phyloP scores from a whole-genome alignment of 768 basidiomycete genomes.

The Solioccasus polychromus region DNA sequence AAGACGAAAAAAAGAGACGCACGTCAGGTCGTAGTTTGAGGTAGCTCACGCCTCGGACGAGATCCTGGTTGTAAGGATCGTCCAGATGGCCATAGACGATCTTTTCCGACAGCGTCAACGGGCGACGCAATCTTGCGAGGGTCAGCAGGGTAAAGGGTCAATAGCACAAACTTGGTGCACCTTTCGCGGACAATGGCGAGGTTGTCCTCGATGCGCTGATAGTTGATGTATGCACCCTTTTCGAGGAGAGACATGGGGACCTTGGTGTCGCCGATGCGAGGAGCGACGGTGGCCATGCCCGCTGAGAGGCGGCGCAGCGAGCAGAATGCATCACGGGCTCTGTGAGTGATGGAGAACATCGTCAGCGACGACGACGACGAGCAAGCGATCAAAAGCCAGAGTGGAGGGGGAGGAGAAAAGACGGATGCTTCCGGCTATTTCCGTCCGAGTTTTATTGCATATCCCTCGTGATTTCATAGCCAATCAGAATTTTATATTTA shows the following conservation, averaged over 20 bases:
- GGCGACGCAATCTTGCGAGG: conserved; percentile 69
- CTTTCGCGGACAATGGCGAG: conserved; percentile 82
- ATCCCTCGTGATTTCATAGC: conserved; percentile 15
- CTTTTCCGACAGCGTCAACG: conserved; percentile 94
- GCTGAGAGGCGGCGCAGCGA: conserved; percentile 51
- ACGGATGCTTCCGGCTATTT: conserved; percentile 22
- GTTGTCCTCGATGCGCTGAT: conserved; percentile 98
- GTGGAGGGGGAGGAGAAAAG: conserved; percentile 6
- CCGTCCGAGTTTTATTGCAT: conserved; percentile 24
- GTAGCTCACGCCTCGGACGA: conserved; percentile 90
- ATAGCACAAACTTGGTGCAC: conserved; percentile 36
- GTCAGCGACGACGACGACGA: conserved; percentile 36
- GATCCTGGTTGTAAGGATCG: conserved; percentile 87
- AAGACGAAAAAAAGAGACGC: conserved; percentile 34
- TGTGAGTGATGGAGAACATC: conserved; percentile 62
- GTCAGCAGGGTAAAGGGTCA: neutral
- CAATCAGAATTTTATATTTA: conserved; percentile 24
- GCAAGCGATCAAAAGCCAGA: neutral
- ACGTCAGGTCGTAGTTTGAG: conserved; percentile 98
- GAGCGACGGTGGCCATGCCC: conserved; percentile 79
- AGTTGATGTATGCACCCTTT: conserved; percentile 83
- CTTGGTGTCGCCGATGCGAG: conserved; percentile 85
- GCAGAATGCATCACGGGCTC: conserved; percentile 53
- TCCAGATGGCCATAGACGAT: conserved; percentile 98
- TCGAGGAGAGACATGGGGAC: conserved; percentile 87